Evolutionary conservation across 495 filamentous ascomycete genomes (phyloP).

Genomic region (Bryoglossum gracile): DNA sequence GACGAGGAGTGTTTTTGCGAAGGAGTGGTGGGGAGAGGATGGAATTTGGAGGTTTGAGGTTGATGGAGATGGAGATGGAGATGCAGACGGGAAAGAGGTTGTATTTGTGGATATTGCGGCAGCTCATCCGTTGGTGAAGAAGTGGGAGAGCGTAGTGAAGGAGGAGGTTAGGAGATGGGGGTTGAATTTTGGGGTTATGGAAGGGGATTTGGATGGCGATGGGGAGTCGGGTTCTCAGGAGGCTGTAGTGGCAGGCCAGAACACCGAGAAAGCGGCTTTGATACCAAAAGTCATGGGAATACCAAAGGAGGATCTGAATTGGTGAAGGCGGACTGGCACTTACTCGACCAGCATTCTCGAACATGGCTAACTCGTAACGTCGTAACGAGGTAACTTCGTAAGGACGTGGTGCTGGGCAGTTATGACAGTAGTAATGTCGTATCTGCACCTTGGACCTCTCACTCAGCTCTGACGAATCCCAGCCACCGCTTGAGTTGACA

Average conservation of each 20-base stretch:
- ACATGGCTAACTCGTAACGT: too few relatives aligned
- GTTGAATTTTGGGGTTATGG: constrained; percentile 31
- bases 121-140: constrained; percentile 51
- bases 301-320: constrained; percentile 17
- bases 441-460: too few relatives aligned
- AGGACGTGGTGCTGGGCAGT: too few relatives aligned
- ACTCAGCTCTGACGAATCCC: too few relatives aligned
- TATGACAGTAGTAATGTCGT: too few relatives aligned
- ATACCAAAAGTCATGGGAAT: constrained; percentile 7
- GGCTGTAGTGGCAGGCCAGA: neutral
- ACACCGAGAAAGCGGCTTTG: neutral
- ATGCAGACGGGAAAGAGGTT: constrained; percentile 30
- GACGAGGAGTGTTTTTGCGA: constrained; percentile 55
- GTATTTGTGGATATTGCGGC: constrained; percentile 47
- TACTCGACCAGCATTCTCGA: too few relatives aligned
- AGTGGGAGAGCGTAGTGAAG: constrained; percentile 43
- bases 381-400: too few relatives aligned
- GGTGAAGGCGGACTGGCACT: constrained; percentile 13
- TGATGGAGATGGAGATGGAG: constrained; percentile 23
- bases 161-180: constrained; percentile 37
- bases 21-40: constrained; percentile 49
- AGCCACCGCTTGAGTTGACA: too few relatives aligned
- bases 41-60: constrained; percentile 59
- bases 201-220: constrained; percentile 7
- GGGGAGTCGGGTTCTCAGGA: neutral